phyloP scores from a whole-genome alignment of 169 alveolate genomes.

The Plasmodium vivax region DNA sequence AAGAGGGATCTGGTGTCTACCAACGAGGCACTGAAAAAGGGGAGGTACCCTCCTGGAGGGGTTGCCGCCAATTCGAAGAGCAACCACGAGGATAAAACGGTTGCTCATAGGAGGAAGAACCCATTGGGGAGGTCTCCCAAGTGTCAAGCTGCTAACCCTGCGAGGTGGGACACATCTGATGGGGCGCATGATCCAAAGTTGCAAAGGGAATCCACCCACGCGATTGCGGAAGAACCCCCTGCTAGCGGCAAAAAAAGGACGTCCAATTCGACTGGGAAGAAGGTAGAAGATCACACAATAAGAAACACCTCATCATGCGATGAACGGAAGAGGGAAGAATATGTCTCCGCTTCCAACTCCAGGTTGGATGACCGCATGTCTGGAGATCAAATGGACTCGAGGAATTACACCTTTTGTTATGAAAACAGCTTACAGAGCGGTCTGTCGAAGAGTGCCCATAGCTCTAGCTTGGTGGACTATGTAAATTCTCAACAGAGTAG shows the following conservation, averaged over 20 bases:
- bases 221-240: not conserved
- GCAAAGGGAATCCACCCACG: not conserved
- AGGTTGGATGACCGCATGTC: not conserved
- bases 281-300: not conserved
- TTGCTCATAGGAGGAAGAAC: not conserved
- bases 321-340: not conserved
- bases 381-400: not conserved
- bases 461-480: not conserved
- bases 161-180: not conserved
- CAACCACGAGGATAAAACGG: not conserved
- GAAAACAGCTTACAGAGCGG: not conserved
- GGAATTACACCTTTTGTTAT: not conserved
- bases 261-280: not conserved
- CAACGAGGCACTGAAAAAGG: not conserved
- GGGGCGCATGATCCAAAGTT: not conserved
- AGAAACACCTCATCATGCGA: not conserved
- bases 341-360: not conserved
- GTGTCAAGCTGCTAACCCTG: not conserved
- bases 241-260: not conserved
- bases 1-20: not conserved
- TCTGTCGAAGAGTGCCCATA: not conserved
- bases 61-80: not conserved
- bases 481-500: not conserved
- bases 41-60: not conserved
- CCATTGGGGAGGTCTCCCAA: not conserved